Evolutionary conservation across 2,329 filamentous ascomycete genomes (phyloP), one percentile per base, ranked within the genome.

Genomic region (Botrytis pseudocinerea): DNA sequence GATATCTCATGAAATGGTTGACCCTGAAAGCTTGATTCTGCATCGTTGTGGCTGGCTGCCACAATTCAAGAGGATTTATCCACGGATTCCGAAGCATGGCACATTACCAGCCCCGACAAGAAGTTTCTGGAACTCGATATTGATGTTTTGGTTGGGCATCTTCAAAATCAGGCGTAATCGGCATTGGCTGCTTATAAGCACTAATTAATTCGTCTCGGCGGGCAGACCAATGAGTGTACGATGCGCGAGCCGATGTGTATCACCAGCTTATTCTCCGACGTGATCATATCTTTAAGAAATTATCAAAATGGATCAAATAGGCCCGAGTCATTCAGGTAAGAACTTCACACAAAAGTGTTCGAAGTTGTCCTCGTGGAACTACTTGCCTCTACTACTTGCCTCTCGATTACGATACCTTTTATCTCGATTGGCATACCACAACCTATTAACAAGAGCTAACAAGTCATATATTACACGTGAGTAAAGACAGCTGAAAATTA

Each of bases 21-120:
- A 57, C 48, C 65, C 65, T 68, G 65, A 68, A 68, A 68, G 65
- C 65, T 68, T 68, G 42, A 2, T 57, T 57, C 35, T 32, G 32
- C 48, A 22, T 2, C 14, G 10, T 18, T 57, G 35, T 68, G 65
- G 65, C 64, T 68, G 64, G 35, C 65, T 68, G 65, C 48, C 64
- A 57, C 48, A 40, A 25, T 66, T 14, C 25, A n/a, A 32, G 32
- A 25, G 32, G 51, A n/a, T 25, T 28, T 32, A 54, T 57, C 32
- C 64, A 51, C 16, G 12, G 12, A 28, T 1, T 48, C 42, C 46
- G 61, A n/a, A 42, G n/a, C 40, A 51, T 65, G 18, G n/a, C n/a
- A 35, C 44, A n/a, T 48, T 38, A 32, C 7, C 28, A 54, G 25
- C 32, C 46, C 54, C 32, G 46, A 9, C 46, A 54, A n/a, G 18